Evolutionary conservation across 768 basidiomycete species (phyloP).

Genomic region (Lactarius deliciosus): DNA sequence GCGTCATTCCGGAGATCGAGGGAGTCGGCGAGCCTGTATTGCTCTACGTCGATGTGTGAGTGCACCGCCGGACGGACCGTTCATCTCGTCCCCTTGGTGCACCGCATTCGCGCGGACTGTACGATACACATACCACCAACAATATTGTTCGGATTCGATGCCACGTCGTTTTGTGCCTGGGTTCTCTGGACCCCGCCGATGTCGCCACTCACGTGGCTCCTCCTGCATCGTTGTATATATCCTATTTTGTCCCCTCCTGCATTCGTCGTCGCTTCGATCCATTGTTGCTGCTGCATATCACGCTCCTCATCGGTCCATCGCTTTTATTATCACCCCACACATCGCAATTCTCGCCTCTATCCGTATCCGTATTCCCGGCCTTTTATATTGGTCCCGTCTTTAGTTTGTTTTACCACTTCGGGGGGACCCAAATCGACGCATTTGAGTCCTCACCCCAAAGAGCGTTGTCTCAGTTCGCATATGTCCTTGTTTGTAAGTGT

Average conservation of each 20-base stretch:
- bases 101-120: slow-evolving; percentile 14
- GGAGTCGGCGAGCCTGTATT: slow-evolving; percentile 95
- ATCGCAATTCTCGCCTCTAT: slow-evolving; percentile 21
- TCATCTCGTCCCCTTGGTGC: not conserved
- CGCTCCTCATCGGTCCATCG: slow-evolving; percentile 25
- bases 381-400: slow-evolving; percentile 12
- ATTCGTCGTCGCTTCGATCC: slow-evolving; percentile 26
- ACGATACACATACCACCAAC: slow-evolving; percentile 17
- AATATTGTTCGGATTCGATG: slow-evolving; percentile 18
- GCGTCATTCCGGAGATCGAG: slow-evolving; percentile 96
- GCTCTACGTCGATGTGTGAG: slow-evolving; percentile 84
- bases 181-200: not conserved
- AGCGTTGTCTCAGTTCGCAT: slow-evolving; percentile 21
- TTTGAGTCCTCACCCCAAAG: slow-evolving; percentile 19
- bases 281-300: slow-evolving; percentile 31
- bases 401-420: slow-evolving; percentile 23
- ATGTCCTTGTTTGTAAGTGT: slow-evolving; percentile 16
- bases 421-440: slow-evolving; percentile 20
- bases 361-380: slow-evolving; percentile 26
- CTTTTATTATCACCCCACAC: slow-evolving; percentile 26
- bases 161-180: slow-evolving; percentile 9
- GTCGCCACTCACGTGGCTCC: slow-evolving; percentile 8
- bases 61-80: not conserved
- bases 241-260: slow-evolving; percentile 19
- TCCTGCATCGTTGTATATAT: slow-evolving; percentile 22